Base-by-base conservation (phyloP, 768 basidiomycete genomes). In the Thelephora ganbajun region DNA sequence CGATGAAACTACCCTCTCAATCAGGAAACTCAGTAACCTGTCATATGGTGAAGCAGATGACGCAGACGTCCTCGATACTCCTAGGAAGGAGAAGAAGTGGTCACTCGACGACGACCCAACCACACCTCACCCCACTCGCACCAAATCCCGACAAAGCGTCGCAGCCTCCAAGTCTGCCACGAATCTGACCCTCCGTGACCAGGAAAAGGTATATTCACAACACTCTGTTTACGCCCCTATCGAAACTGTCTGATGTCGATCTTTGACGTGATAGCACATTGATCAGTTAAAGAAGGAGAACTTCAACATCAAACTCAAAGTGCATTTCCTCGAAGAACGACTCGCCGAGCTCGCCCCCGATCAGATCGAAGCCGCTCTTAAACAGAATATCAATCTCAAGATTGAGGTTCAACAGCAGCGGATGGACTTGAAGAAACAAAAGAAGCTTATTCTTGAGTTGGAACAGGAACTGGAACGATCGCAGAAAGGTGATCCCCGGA, bases 271-370 rank as follows among this genome's bases (percentile, higher is more conserved):
- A 13, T 44, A 98, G 93, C 87, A 93, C 62, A 89, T 96, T 59
- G 91, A 98, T 65, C 80, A 80, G 52, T 77, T 92, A 57, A 92
- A 94, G 69, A 96, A 93, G 62, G 93, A 98, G 62, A 94, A 94
- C 70, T 97, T 98, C 63, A 84, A 83, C 58, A 81, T 99, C 60
- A 96, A 97, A 63, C 76, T 98, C 45, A 87, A 91, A 50, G 87
- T 97, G 2, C 91, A 96, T 59, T 94, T 96, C 61, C 76, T 96
- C 37, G 89, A 97, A 63, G 91, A 98, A 57, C 82, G 88, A 41
- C 74, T 99, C 13, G 83, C 84, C 2, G 80, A 88, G 56, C 78
- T 92, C 43, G 85, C 87, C 0, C 90, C 91, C 0, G 91, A 94
- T 61, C 85, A 96, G 58, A 85, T 93, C 61, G 86, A 96, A 57